These are phyloP conservation scores for Coemansia sp. DNA, from an alignment of 192 early-diverging fungal genomes.

Conservation along the genomic window DNA sequence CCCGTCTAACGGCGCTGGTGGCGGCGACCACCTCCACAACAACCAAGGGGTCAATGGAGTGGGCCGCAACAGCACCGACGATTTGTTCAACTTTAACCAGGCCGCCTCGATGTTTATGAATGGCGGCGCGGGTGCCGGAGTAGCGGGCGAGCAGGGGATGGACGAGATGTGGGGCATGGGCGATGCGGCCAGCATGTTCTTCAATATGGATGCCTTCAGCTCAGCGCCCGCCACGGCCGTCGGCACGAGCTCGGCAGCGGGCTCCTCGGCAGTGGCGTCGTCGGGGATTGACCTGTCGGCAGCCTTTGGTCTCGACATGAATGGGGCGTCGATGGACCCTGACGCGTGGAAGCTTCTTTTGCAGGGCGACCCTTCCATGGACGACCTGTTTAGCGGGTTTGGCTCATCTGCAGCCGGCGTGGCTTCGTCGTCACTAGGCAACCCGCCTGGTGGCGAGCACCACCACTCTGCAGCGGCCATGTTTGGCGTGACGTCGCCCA, in stretches of 20 bases:
- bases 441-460: not conserved
- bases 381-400: slow-evolving; percentile 20
- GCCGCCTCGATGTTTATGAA: slow-evolving; percentile 17
- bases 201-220: slow-evolving; percentile 53
- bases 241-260: not conserved
- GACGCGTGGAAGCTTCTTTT: slow-evolving; percentile 38
- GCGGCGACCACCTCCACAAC: not conserved
- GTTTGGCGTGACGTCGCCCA: not conserved
- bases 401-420: not conserved
- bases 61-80: slow-evolving; percentile 1
- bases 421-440: not conserved
- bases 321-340: slow-evolving; percentile 27
- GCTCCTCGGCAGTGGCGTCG: not conserved
- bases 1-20: not conserved
- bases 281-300: slow-evolving; percentile 20
- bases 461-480: not conserved
- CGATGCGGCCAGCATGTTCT: slow-evolving; percentile 37
- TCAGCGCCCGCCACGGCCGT: slow-evolving; percentile 26
- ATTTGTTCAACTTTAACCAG: slow-evolving; percentile 23
- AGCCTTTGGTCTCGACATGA: slow-evolving; percentile 38
- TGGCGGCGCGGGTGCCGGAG: not conserved
- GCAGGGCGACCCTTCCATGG: slow-evolving; percentile 40
- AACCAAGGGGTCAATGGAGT: not conserved
- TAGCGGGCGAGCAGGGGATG: slow-evolving; percentile 11
- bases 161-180: slow-evolving; percentile 44